Base-by-base conservation (phyloP, 2,329 filamentous ascomycete genomes). In the Colletotrichum lentis region DNA sequence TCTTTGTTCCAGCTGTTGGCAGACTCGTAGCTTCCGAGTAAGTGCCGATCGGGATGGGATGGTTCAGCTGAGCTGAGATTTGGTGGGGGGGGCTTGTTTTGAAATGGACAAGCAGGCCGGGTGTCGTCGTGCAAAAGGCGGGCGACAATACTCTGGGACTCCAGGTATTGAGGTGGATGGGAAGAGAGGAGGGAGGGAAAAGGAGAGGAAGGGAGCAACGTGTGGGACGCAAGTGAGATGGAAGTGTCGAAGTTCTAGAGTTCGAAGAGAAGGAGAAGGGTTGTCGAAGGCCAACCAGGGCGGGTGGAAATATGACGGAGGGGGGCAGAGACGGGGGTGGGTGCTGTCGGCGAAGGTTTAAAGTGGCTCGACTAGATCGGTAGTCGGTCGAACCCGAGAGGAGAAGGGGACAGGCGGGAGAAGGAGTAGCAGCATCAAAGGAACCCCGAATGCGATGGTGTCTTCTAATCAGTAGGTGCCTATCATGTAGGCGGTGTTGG, bases 241-340 rank as follows among this genome's bases (percentile, higher is more conserved):
- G 44, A 69, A 67, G 56, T 52, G 67, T 69, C 39, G 56, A 69
- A 49, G 63, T 69, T 69, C 62, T 66, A 69, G 63, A 67, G 67
- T 69, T 68, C 62, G 62, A 68, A 68, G 43, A 64, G 65, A 68
- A 68, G 65, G 43, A 68, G 65, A 68, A 65, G 65, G 62, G 55
- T 60, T 31, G 35, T 65, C 49, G 62, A 65, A 68, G 62, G 65
- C 20, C 31, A 10, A 35, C 31, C 55, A 68, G 62, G 65, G 65
- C 55, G 55, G 61, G 62, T 35, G 62, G 62, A 41, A 68, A 68
- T 47, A 64, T 68, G 61, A 68, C 65, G 62, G 65, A 65, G 62
- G 62, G 62, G 49, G 65, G 60, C 55, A 60, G 43, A 62, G 55
- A 68, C 61, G 31, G 44, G 59, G 54, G 50, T n/a, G 52, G 57